Evolutionary conservation across 2,329 filamentous ascomycete genomes (phyloP).

Genomic region (Lasiodiplodia sp.): DNA sequence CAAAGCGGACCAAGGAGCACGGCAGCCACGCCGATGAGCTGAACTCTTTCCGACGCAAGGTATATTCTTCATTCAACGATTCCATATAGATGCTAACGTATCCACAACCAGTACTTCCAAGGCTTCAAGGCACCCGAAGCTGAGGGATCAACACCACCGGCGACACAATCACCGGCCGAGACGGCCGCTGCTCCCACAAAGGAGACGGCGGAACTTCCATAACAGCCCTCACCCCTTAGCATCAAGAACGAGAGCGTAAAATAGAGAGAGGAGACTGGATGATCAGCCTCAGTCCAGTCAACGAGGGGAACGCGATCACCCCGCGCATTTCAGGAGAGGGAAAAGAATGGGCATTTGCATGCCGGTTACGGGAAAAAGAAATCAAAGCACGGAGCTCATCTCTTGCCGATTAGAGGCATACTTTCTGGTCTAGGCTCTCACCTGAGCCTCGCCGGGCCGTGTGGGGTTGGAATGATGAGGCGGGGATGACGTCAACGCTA

Average conservation of each 20-base stretch:
- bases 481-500: conserved; percentile 20
- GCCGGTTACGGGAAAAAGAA: neutral
- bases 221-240: neutral
- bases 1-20: conserved; percentile 44
- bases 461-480: neutral
- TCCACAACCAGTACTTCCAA: conserved; percentile 43
- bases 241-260: neutral
- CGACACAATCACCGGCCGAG: neutral
- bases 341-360: neutral
- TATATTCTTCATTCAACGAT: conserved; percentile 30
- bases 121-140: conserved; percentile 43
- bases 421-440: neutral
- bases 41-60: conserved; percentile 70
- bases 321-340: neutral
- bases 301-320: neutral
- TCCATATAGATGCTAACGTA: neutral
- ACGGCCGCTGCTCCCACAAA: neutral
- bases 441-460: neutral
- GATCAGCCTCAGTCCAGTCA: neutral
- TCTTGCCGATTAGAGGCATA: neutral
- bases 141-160: neutral
- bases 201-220: neutral
- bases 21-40: conserved; percentile 69
- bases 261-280: neutral
- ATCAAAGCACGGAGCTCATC: neutral